Evolutionary conservation across 2,329 filamentous ascomycete species (phyloP).

Genomic region (Phialophora chinensis): DNA sequence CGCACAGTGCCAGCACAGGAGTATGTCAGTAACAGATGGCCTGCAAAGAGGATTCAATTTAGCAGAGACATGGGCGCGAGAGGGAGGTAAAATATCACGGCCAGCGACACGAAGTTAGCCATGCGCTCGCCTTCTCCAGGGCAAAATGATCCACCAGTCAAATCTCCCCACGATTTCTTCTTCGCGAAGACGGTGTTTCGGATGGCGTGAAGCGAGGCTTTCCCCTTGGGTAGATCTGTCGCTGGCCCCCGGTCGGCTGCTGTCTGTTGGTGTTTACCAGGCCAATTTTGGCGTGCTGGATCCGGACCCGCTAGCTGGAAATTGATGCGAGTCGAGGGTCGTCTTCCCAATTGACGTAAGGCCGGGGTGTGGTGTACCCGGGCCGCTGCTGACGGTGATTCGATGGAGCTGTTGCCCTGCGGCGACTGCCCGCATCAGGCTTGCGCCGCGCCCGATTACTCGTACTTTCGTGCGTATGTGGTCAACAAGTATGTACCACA

Average conservation of each 20-base stretch:
- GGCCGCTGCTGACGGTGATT: constrained; percentile 10
- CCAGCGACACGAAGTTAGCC: not conserved
- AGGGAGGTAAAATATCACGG: constrained; percentile 16
- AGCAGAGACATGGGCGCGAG: constrained; percentile 13
- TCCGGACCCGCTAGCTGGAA: constrained; percentile 18
- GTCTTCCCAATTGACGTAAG: constrained; percentile 8
- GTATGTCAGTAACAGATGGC: constrained; percentile 6
- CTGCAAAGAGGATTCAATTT: constrained; percentile 5
- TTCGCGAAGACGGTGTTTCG: constrained; percentile 17
- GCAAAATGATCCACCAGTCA: constrained; percentile 10
- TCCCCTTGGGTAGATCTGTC: constrained; percentile 11
- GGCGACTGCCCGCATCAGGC: not conserved
- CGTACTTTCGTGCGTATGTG: too few relatives aligned
- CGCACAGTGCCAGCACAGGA: constrained; percentile 23
- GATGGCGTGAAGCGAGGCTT: constrained; percentile 20
- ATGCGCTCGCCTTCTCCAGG: constrained; percentile 6
- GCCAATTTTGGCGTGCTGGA: constrained; percentile 3
- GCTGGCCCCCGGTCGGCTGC: constrained; percentile 5
- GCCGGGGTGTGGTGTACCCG: not conserved
- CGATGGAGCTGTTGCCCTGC: not conserved
- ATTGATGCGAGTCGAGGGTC: constrained; percentile 1
- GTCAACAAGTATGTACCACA: not conserved
- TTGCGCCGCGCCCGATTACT: not conserved
- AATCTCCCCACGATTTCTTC: constrained; percentile 30
- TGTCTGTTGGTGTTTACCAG: constrained; percentile 10